phyloP scores from a whole-genome alignment of 140 eudicot genomes.

The Senecio squalidus region DNA sequence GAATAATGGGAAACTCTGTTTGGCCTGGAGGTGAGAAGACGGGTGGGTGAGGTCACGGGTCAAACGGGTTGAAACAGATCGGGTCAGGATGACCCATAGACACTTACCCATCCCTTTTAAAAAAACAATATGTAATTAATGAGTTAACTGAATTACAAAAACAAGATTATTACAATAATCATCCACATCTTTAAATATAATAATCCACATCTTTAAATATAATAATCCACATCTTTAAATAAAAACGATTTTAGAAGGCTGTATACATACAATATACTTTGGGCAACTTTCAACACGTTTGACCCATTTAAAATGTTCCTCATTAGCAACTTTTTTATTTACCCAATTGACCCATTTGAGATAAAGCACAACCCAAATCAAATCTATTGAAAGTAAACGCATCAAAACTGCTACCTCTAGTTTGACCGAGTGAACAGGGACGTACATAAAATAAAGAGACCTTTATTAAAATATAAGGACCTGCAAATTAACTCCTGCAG shows the following conservation, averaged over 20 bases:
- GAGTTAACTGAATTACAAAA: background rate
- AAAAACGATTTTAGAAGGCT: background rate
- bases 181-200: background rate
- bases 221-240: background rate
- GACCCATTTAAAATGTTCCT: too few relatives aligned
- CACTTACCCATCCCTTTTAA: background rate
- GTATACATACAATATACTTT: background rate
- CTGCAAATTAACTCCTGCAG: constrained; percentile 89
- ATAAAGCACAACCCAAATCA: background rate
- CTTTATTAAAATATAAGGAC: constrained; percentile 30
- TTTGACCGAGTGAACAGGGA: constrained; percentile 6
- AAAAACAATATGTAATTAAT: background rate
- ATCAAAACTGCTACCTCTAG: background rate
- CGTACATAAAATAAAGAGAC: background rate
- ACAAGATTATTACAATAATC: background rate
- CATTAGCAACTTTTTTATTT: background rate
- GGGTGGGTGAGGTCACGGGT: background rate
- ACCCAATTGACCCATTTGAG: background rate
- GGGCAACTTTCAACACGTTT: background rate
- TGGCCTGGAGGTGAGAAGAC: background rate
- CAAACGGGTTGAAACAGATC: background rate
- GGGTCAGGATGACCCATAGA: background rate
- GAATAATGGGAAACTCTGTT: background rate
- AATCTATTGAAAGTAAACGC: background rate
- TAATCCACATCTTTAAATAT: background rate